Base-by-base conservation (phyloP, 2,329 filamentous ascomycete species). In the Diaporthe citriasiana region DNA sequence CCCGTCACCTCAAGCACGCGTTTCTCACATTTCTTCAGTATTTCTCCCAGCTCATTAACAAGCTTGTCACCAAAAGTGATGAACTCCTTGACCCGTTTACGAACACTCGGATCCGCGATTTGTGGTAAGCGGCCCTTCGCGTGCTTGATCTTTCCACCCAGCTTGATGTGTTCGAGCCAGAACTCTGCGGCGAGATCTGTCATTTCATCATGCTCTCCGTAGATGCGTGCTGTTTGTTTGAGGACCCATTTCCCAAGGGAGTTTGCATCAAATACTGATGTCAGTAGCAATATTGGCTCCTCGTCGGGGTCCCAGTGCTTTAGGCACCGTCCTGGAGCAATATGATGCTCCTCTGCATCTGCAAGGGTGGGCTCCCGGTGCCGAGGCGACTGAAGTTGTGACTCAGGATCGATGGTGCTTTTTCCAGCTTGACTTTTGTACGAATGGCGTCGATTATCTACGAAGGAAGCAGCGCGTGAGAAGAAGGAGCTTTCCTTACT, bases 191-290 rank as follows among this genome's bases (percentile, higher is more conserved):
- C 60, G 13, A 66, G 45, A 51, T 51, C 60, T 27, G 60, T 50
- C 60, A 66, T 66, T 35, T 66, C 60, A 19, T 66, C 30, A 7
- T 66, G 30, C 45, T 66, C 60, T 3, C 60, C 60, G 30, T 66
- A 66, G 13, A 66, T 27, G 10, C 7, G 60, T 3, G 30, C 30
- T 1, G 60, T 66, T 15, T 66, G 60, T 1, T 51, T 30, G 30
- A 66, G 22, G 1, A 38, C 30, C 60, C 60, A 66, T 33, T 66
- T 51, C 0, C 60, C 60, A 25, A 66, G 45, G 4, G 60, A 66
- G 13, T 25, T 38, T 1, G 60, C 22, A 51, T 66, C 60, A 4
- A 66, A 66, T 1, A 66, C 45, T 1, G 30, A 9, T 3, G 60
- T 38, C 10, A 66, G 60, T 5, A 66, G 30, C 13, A 66, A 6